Percentiles rank a stretch among this genome's conserved stretches.
These are phyloP conservation scores for Aureobasidium lini DNA, from an alignment of 2,329 filamentous ascomycete species.

Conservation along the genomic window DNA sequence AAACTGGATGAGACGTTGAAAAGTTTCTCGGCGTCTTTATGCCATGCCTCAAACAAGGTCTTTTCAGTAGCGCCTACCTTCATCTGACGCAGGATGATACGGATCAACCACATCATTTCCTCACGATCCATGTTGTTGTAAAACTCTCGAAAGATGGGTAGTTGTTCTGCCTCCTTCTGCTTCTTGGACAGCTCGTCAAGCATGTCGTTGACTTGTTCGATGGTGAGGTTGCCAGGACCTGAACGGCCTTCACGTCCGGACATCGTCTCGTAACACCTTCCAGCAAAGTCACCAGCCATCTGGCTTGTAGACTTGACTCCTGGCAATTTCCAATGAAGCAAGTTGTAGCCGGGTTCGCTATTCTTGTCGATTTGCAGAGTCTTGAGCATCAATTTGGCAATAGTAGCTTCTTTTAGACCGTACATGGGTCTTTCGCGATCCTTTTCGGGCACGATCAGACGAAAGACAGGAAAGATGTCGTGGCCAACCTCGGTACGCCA, in stretches of 20 bases:
- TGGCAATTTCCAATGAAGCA: conserved; percentile 89
- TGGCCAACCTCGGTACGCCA: conserved; percentile 86
- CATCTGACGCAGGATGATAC: conserved; percentile 80
- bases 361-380: conserved; percentile 86
- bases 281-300: conserved; percentile 85
- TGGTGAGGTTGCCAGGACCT: conserved; percentile 67
- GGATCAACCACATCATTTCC: conserved; percentile 88
- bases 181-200: conserved; percentile 71
- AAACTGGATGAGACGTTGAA: conserved; percentile 91
- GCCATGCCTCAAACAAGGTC: conserved; percentile 66
- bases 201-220: conserved; percentile 81
- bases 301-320: conserved; percentile 56
- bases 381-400: conserved; percentile 85
- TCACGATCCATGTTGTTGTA: conserved; percentile 89
- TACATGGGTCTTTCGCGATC: conserved; percentile 90
- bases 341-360: conserved; percentile 76
- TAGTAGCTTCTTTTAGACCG: conserved; percentile 83
- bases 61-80: conserved; percentile 74
- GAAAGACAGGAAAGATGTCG: conserved; percentile 88
- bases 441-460: conserved; percentile 86
- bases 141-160: conserved; percentile 73
- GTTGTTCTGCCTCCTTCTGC: conserved; percentile 73
- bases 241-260: conserved; percentile 73
- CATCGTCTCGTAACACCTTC: conserved; percentile 78
- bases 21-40: conserved; percentile 45